A percentile compares a stretch with the other conserved stretches of the same genome.
These are phyloP conservation scores for Zymoseptoria passerinii DNA, from an alignment of 2,329 filamentous ascomycete species.

Conservation along the genomic window DNA sequence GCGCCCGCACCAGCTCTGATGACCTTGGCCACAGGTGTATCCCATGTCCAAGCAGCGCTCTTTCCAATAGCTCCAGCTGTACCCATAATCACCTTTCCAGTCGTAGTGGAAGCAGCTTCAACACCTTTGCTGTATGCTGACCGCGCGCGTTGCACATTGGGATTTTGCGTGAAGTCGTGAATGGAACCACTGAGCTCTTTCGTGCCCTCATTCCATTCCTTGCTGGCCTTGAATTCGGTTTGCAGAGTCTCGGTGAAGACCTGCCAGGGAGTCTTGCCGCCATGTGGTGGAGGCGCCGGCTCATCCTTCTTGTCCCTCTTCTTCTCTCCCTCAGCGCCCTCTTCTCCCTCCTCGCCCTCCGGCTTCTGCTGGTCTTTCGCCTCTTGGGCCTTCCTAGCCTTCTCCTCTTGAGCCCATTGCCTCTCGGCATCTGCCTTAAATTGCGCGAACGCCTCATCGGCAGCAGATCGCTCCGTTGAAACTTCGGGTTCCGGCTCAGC, in stretches of 20 bases:
- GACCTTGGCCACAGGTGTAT: conserved; percentile 86
- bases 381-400: conserved; percentile 30
- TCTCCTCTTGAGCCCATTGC: conserved; percentile 32
- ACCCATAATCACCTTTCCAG: conserved; percentile 70
- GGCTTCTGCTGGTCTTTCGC: conserved; percentile 21
- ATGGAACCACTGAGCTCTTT: conserved; percentile 86
- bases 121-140: conserved; percentile 82
- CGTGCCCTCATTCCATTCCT: conserved; percentile 98
- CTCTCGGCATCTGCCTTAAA: conserved; percentile 32
- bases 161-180: conserved; percentile 86
- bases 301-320: conserved; percentile 56
- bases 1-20: conserved; percentile 77
- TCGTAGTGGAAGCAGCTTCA: conserved; percentile 69
- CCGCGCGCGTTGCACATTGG: conserved; percentile 75
- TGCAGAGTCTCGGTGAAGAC: conserved; percentile 97
- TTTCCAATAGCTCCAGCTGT: conserved; percentile 84
- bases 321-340: conserved; percentile 42
- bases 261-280: conserved; percentile 97
- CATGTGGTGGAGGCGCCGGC: conserved; percentile 87
- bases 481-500: conserved; percentile 28
- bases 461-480: conserved; percentile 21
- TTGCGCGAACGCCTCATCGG: conserved; percentile 30
- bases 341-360: conserved; percentile 34
- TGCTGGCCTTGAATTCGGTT: conserved; percentile 88
- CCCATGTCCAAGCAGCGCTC: conserved; percentile 93